Percentiles rank a stretch among this genome's conserved stretches.
These are phyloP conservation scores for Datura wrightii DNA, from an alignment of 257 asterid species.

Conservation along the genomic window DNA sequence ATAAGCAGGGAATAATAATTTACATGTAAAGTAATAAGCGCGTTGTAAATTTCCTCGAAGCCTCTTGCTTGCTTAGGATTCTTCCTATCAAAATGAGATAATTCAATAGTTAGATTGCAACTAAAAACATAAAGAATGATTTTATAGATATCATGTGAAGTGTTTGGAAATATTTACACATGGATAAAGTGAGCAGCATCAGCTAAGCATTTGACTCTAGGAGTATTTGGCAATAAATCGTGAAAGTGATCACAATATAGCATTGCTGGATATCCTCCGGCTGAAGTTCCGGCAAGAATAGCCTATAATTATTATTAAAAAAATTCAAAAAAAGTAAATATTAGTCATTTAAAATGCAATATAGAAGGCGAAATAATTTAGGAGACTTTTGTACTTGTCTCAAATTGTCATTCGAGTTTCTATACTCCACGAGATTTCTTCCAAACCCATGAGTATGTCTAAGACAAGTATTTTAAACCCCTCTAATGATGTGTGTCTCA, in stretches of 20 bases:
- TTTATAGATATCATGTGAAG: too few species aligned
- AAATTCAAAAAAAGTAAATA: too few species aligned
- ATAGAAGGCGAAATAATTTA: too few species aligned
- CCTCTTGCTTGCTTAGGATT: not conserved
- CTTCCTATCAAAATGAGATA: not conserved
- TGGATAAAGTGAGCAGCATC: constrained; percentile 16
- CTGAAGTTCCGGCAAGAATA: not conserved
- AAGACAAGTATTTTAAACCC: too few species aligned
- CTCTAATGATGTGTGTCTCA: too few species aligned
- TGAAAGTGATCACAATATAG: not conserved
- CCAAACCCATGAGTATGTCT: too few species aligned
- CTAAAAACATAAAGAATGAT: not conserved
- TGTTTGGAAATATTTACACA: not conserved
- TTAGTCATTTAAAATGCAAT: too few species aligned
- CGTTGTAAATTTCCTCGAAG: not conserved
- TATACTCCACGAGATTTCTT: too few species aligned
- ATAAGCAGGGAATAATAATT: too few species aligned
- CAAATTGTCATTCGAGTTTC: too few species aligned
- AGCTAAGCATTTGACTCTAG: not conserved
- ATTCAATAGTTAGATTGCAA: not conserved
- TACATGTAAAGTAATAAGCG: not conserved
- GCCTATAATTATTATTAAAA: not conserved
- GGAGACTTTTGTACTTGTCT: too few species aligned
- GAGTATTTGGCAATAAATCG: not conserved
- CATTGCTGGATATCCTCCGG: not conserved